Evolutionary conservation across 148 eudicot species (phyloP).

Genomic region (Talinum fruticosum): DNA sequence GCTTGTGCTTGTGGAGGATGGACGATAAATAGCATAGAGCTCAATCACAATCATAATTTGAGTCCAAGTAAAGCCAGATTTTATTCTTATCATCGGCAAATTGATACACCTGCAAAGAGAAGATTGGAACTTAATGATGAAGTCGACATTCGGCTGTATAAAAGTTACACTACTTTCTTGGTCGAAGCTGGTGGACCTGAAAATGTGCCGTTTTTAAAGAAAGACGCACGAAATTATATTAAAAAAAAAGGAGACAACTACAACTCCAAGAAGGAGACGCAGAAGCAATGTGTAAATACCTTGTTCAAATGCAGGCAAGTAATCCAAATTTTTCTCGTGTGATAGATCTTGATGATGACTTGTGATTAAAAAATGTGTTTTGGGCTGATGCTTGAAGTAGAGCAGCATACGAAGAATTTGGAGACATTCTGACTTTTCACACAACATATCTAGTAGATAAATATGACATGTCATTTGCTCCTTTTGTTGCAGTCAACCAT

Average conservation of each 20-base stretch:
- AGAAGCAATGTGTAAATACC: too few species aligned
- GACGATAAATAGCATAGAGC: neutral
- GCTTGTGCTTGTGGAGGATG: neutral
- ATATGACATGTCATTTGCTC: slow-evolving; percentile 11
- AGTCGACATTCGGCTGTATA: too few species aligned
- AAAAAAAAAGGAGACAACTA: slow-evolving; percentile 2
- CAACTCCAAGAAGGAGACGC: too few species aligned
- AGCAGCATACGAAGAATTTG: neutral
- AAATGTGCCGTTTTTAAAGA: too few species aligned
- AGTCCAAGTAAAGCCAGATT: neutral
- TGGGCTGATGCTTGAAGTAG: slow-evolving; percentile 6
- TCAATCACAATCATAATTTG: neutral
- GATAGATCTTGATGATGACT: neutral
- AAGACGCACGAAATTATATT: neutral
- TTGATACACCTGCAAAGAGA: too few species aligned
- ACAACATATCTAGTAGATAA: neutral
- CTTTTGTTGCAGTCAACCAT: slow-evolving; percentile 3
- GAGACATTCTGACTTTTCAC: neutral
- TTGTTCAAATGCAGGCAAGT: too few species aligned
- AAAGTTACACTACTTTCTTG: neutral
- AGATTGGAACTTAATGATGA: too few species aligned
- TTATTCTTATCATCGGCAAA: neutral
- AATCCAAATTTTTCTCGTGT: too few species aligned
- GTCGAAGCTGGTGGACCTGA: neutral
- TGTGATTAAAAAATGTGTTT: neutral